Base-by-base conservation (phyloP, 306 rosid genomes). In the Ormosia emarginata region DNA sequence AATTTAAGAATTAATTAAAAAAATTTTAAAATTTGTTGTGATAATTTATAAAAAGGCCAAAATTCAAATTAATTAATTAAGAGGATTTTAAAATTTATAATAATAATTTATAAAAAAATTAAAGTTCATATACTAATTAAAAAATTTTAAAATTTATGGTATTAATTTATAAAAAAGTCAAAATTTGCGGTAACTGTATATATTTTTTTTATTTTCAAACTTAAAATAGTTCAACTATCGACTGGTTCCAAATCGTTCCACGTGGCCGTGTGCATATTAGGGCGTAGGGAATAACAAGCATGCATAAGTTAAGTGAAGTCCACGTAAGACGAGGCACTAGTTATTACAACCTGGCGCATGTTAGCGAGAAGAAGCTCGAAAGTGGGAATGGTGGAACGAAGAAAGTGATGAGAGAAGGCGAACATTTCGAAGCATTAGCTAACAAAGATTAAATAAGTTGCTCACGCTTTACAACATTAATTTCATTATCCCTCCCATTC, bases 321-420 rank as follows among this genome's bases (percentile, higher is more conserved):
- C 75, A 76, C 75, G 70, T 71, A 11, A 43, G 49, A 17, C 36
- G 65, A 33, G 24, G 24, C 24, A 24, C 24, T 24, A 24, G 24
- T 24, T 24, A 24, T 59, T 12, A 59, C 32, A 41, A 8, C 62
- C 79, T 74, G 67, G 84, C 79, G 89, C 84, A 87, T 13, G 84
- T 79, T 85, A 83, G 92, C 59, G 6, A 36, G 15, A 41, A 2
- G 14, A 11, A n/a, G 41, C 15, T 8, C 4, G n/a, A 8, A 63
- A 57, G 10, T 6, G n/a, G 67, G 47, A 78, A 93, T 90, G 88
- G 7, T 6, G 29, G 61, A 57, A 75, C 95, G 91, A 87, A 86
- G 88, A 87, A 90, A 86, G 71, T 62, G 62, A 85, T 34, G 87
- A 63, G 84, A 52, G 86, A 41, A 14, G 90, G 90, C 93, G 93